Evolutionary conservation across 352 stramenopile genomes (phyloP).

Genomic region (Globisporangium yorkense): DNA sequence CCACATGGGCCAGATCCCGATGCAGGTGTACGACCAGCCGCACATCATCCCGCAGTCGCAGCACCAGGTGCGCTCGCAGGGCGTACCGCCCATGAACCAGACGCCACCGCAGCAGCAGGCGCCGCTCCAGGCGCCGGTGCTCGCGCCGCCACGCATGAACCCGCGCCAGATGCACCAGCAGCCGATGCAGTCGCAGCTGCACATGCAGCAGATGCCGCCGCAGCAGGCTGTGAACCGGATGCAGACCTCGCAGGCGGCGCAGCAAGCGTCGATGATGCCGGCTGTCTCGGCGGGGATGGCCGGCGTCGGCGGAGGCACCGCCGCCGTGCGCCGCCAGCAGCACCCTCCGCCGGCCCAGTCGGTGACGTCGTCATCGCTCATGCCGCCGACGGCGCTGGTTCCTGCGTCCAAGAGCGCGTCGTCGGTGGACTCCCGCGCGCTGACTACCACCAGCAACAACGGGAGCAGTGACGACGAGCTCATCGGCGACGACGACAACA

Average conservation of each 20-base stretch:
- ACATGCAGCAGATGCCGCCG: constrained; percentile 10
- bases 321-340: constrained; percentile 8
- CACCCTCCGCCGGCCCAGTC: constrained; percentile 12
- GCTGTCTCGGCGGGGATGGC: constrained; percentile 7
- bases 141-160: constrained; percentile 14
- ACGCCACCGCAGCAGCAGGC: constrained; percentile 24
- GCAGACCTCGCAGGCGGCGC: constrained; percentile 2
- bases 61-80: constrained; percentile 23
- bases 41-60: constrained; percentile 44
- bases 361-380: constrained; percentile 17
- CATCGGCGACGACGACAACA: constrained; percentile 41
- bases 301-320: not conserved
- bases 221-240: constrained; percentile 8
- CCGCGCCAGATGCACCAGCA: constrained; percentile 13
- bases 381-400: constrained; percentile 32
- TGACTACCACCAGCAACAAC: constrained; percentile 45
- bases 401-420: constrained; percentile 23
- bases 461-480: constrained; percentile 56
- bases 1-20: constrained; percentile 44
- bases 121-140: constrained; percentile 15
- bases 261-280: constrained; percentile 9
- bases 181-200: constrained; percentile 16
- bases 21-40: constrained; percentile 54
- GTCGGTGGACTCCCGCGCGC: constrained; percentile 27
- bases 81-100: constrained; percentile 23